phyloP scores from a whole-genome alignment of 2,329 filamentous ascomycete genomes.

The Diplocarpon mali region DNA sequence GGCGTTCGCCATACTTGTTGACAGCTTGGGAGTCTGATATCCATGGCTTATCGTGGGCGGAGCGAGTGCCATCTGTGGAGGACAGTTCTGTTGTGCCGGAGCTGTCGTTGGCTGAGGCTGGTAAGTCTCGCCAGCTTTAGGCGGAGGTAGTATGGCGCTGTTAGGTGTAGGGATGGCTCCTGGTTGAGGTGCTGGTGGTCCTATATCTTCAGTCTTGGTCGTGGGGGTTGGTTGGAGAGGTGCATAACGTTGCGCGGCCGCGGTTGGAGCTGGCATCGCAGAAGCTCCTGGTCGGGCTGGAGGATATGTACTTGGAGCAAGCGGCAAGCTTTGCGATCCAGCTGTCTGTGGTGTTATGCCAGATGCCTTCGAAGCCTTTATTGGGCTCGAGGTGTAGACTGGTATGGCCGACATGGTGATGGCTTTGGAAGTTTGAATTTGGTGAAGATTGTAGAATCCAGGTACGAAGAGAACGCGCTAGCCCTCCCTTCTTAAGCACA shows the following conservation, averaged over 20 bases:
- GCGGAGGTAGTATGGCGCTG: conserved; percentile 37
- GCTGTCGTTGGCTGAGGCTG: conserved; percentile 29
- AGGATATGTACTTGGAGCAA: conserved; percentile 25
- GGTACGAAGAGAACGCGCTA: no score
- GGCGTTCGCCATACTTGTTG: conserved; percentile 30
- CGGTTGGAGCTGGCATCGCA: conserved; percentile 33
- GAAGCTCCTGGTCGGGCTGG: conserved; percentile 39
- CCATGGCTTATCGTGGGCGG: conserved; percentile 33
- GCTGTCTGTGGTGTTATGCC: conserved; percentile 37
- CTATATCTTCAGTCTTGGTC: conserved; percentile 25
- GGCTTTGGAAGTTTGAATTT: no score
- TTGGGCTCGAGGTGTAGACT: conserved; percentile 47
- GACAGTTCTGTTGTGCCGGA: conserved; percentile 28
- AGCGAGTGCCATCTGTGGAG: conserved; percentile 41
- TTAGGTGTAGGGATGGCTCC: conserved; percentile 40
- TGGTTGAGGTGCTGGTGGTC: conserved; percentile 45
- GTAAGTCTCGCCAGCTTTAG: conserved; percentile 37
- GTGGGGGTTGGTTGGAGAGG: conserved; percentile 35
- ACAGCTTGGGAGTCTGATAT: conserved; percentile 35
- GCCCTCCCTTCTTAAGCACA: no score
- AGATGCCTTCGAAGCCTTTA: conserved; percentile 41
- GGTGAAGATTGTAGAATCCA: no score
- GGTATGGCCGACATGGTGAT: conserved; percentile 48
- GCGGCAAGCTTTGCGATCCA: conserved; percentile 11
- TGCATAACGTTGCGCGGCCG: conserved; percentile 26